phyloP scores from a whole-genome alignment of 805 yeast species.

The Kodamaea leandrae region DNA sequence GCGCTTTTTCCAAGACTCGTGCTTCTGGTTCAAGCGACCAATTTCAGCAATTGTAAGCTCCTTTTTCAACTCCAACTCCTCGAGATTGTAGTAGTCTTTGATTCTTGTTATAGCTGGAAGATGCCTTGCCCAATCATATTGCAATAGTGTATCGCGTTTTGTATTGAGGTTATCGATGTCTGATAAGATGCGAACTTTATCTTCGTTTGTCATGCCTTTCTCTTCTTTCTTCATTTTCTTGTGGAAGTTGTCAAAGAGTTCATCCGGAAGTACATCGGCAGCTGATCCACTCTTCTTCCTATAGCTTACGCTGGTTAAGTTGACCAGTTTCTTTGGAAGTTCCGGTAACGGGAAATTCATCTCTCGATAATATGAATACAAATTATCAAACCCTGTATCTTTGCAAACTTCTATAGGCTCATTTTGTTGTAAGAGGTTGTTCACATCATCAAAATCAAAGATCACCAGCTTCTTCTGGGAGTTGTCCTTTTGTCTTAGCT shows the following conservation, averaged over 20 bases:
- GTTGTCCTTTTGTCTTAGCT: slow-evolving; percentile 30
- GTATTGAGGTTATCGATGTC: slow-evolving; percentile 58
- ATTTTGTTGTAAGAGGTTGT: slow-evolving; percentile 23
- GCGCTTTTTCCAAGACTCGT: slow-evolving; percentile 37
- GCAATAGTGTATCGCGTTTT: slow-evolving; percentile 37
- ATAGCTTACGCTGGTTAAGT: slow-evolving; percentile 7
- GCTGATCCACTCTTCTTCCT: slow-evolving; percentile 1
- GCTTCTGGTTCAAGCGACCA: slow-evolving; percentile 33
- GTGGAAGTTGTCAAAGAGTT: slow-evolving; percentile 47
- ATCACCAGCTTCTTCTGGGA: slow-evolving; percentile 17
- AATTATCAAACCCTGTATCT: slow-evolving; percentile 8
- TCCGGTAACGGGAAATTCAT: slow-evolving; percentile 9
- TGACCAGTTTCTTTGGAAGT: slow-evolving; percentile 10
- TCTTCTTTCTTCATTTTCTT: slow-evolving; percentile 64
- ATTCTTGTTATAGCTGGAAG: slow-evolving; percentile 50
- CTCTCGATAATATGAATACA: slow-evolving; percentile 17
- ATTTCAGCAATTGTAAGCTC: slow-evolving; percentile 51
- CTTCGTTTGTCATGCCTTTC: slow-evolving; percentile 53
- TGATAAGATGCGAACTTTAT: slow-evolving; percentile 47
- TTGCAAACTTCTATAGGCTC: slow-evolving; percentile 17
- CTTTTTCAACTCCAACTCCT: slow-evolving; percentile 53
- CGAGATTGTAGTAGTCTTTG: slow-evolving; percentile 43
- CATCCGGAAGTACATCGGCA: slow-evolving; percentile 47
- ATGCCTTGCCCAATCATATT: slow-evolving; percentile 47
- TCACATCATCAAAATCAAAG: slow-evolving; percentile 35